Percentiles rank a stretch among this genome's conserved stretches.
Conservation (phyloP, 1,284 basidiomycete genomes). For the Termitomyces sp. region DNA sequence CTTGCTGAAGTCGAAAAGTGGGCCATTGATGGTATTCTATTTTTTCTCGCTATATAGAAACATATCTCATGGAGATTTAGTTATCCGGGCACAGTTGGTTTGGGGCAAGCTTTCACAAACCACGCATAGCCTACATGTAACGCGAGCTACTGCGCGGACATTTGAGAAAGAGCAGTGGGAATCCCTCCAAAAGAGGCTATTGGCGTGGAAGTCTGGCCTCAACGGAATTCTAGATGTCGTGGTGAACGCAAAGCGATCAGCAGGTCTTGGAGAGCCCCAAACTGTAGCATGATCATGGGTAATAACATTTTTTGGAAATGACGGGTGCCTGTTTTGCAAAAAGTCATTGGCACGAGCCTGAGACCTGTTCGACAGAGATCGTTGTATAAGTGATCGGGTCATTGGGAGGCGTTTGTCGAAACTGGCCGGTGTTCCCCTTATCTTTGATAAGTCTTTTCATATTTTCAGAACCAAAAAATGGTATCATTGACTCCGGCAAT, state of each 20-base stretch:
- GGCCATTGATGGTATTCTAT: conserved; percentile 80
- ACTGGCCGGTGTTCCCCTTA: no score
- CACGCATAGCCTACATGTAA: conserved; percentile 70
- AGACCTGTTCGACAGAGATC: not conserved
- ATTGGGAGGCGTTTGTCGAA: not conserved
- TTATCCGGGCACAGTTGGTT: conserved; percentile 80
- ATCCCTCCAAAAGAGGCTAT: conserved; percentile 71
- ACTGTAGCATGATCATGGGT: conserved; percentile 16
- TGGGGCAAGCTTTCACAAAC: conserved; percentile 86
- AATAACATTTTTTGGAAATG: not conserved
- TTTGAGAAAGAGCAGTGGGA: conserved; percentile 84
- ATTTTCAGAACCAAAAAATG: not conserved
- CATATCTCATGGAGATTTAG: conserved; percentile 33
- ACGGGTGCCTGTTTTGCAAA: not conserved
- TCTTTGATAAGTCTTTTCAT: not conserved
- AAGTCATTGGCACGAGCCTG: not conserved
- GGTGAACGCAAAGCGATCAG: conserved; percentile 50
- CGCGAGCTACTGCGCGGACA: conserved; percentile 70
- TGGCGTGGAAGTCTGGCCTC: conserved; percentile 77
- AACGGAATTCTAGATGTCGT: conserved; percentile 66
- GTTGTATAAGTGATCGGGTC: not conserved
- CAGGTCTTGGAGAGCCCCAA: conserved; percentile 27
- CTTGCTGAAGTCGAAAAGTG: conserved; percentile 78
- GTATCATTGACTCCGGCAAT: not conserved
- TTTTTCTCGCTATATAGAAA: not conserved